Conservation (phyloP, 805 yeast genomes). For the Zygosaccharomyces lentus region DNA sequence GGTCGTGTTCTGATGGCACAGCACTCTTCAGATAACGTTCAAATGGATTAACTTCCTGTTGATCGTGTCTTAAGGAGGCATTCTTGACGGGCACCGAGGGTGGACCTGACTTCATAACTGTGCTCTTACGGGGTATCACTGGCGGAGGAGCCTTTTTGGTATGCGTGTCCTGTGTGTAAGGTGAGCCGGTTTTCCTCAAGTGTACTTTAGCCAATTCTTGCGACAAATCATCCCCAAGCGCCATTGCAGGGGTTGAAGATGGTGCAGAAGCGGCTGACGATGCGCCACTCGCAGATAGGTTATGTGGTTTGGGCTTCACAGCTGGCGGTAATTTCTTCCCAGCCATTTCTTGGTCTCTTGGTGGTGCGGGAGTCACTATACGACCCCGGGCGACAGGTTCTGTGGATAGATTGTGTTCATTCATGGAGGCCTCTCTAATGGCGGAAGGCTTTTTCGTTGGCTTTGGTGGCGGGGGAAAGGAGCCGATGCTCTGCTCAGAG, state of each 20-base stretch:
- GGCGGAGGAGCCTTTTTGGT: constrained; percentile 16
- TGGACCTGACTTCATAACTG: constrained; percentile 13
- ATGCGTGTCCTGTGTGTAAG: not conserved
- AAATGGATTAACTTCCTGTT: constrained; percentile 35
- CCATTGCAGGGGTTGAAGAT: not conserved
- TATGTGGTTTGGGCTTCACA: constrained; percentile 30
- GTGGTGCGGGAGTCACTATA: not conserved
- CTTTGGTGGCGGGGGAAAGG: constrained; percentile 30
- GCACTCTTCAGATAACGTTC: constrained; percentile 36
- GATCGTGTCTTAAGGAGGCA: constrained; percentile 5
- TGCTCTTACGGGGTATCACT: constrained; percentile 19
- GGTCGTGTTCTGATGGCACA: constrained; percentile 37
- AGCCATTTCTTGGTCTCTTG: not conserved
- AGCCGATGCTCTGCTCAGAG: constrained; percentile 5
- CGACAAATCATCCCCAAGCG: constrained; percentile 9
- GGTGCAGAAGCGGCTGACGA: not conserved
- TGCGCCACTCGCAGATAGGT: constrained; percentile 6
- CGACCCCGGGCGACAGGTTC: constrained; percentile 1
- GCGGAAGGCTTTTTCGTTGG: constrained; percentile 8
- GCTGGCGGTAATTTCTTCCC: constrained; percentile 20
- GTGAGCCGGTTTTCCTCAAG: constrained; percentile 16
- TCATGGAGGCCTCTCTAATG: constrained; percentile 7
- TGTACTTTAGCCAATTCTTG: constrained; percentile 15
- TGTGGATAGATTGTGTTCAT: constrained; percentile 13
- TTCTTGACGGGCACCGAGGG: constrained; percentile 21